Evolutionary conservation across 352 stramenopile species (phyloP).

Genomic region (Phytophthora niederhauseri): DNA sequence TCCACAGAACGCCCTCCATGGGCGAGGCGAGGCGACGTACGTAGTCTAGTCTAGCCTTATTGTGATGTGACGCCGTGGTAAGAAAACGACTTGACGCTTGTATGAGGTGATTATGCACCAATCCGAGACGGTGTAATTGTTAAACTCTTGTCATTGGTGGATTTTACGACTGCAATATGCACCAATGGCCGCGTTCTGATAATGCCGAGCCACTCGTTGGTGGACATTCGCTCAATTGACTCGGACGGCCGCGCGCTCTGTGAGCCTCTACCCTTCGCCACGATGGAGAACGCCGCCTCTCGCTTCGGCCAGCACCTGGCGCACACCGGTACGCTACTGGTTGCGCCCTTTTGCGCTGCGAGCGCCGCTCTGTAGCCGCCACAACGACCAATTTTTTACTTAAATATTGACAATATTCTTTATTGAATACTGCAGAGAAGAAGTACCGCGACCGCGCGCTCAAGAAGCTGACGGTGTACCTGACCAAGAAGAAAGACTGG

Average conservation of each 20-base stretch:
- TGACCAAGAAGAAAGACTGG: slow-evolving; percentile 73
- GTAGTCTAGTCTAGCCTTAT: neutral
- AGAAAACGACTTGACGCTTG: neutral
- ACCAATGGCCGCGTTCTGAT: slow-evolving; percentile 30
- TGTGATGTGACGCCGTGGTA: neutral
- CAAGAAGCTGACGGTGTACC: slow-evolving; percentile 82
- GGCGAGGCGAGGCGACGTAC: neutral
- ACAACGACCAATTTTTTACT: neutral
- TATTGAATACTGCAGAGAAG: slow-evolving; percentile 57
- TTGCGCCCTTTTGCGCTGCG: neutral
- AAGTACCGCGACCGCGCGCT: slow-evolving; percentile 86
- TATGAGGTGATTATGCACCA: neutral
- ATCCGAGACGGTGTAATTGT: neutral
- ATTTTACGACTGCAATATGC: neutral
- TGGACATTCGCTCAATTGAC: neutral
- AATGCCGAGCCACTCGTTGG: neutral
- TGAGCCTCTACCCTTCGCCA: neutral
- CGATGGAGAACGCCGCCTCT: slow-evolving; percentile 78
- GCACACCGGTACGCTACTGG: slow-evolving; percentile 61
- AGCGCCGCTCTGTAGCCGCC: neutral
- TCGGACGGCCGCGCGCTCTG: neutral
- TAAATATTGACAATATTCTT: neutral
- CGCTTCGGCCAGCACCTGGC: slow-evolving; percentile 87
- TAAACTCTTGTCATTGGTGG: slow-evolving; percentile 8
- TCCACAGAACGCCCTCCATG: slow-evolving; percentile 71